These are phyloP conservation scores for Exidia glandulosa DNA, from an alignment of 768 basidiomycete species.

Conservation along the genomic window DNA sequence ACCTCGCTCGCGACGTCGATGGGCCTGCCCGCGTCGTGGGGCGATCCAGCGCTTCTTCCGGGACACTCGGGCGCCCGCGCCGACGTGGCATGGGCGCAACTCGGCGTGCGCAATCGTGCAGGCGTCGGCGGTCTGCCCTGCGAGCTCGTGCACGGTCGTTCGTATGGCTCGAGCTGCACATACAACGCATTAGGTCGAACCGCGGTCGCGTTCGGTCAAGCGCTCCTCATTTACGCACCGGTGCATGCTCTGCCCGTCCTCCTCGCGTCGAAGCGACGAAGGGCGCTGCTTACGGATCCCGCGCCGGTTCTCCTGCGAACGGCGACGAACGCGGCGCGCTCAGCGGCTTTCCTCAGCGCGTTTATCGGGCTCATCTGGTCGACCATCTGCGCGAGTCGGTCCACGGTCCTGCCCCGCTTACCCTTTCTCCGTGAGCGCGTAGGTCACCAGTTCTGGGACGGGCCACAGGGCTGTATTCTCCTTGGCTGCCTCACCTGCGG, in stretches of 20 bases:
- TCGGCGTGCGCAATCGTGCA: slow-evolving; percentile 41
- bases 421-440: slow-evolving; percentile 41
- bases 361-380: slow-evolving; percentile 67
- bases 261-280: slow-evolving; percentile 15
- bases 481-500: slow-evolving; percentile 62
- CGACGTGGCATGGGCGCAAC: slow-evolving; percentile 38
- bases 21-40: slow-evolving; percentile 52
- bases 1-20: slow-evolving; percentile 40
- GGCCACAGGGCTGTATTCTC: slow-evolving; percentile 57
- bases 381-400: slow-evolving; percentile 56
- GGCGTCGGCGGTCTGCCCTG: slow-evolving; percentile 67
- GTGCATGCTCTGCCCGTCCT: slow-evolving; percentile 64
- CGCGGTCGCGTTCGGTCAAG: slow-evolving; percentile 46
- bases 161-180: slow-evolving; percentile 44
- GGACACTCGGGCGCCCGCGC: slow-evolving; percentile 49
- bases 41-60: slow-evolving; percentile 47
- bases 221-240: slow-evolving; percentile 58
- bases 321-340: slow-evolving; percentile 39
- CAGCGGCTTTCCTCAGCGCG: slow-evolving; percentile 59
- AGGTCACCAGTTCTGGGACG: slow-evolving; percentile 73
- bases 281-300: slow-evolving; percentile 7
- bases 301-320: slow-evolving; percentile 25
- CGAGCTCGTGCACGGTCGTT: slow-evolving; percentile 55
- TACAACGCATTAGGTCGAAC: slow-evolving; percentile 48
- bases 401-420: slow-evolving; percentile 45